phyloP scores from a whole-genome alignment of 192 early-diverging fungal genomes.

The Umbelopsis vinacea region DNA sequence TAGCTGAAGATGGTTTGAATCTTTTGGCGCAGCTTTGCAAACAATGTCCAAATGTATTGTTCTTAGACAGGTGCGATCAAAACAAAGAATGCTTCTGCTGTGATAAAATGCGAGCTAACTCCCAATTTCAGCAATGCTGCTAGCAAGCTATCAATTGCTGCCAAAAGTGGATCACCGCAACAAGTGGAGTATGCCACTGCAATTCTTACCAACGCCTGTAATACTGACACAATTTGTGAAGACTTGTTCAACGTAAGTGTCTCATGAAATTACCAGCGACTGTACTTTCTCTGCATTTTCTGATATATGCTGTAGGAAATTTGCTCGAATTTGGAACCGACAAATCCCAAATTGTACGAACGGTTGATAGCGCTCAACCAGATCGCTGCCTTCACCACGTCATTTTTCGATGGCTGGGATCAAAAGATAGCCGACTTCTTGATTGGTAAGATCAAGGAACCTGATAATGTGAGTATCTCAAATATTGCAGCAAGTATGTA shows the following conservation, averaged over 20 bases:
- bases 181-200: conserved; percentile 78
- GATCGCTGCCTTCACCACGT: conserved; percentile 8
- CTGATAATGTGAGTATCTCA: not conserved
- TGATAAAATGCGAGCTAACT: not conserved
- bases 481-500: not conserved
- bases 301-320: not conserved
- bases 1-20: conserved; percentile 58
- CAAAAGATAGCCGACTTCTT: conserved; percentile 18
- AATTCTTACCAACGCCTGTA: conserved; percentile 64
- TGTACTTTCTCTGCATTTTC: not conserved
- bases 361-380: conserved; percentile 7
- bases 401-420: conserved; percentile 13
- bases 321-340: not conserved
- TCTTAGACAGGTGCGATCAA: conserved; percentile 29
- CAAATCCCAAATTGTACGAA: not conserved
- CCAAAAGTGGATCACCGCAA: conserved; percentile 54
- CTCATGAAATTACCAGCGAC: not conserved
- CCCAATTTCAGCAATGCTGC: conserved; percentile 35
- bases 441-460: not conserved
- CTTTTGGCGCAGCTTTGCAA: conserved; percentile 78
- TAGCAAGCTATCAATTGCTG: conserved; percentile 49
- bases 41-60: conserved; percentile 50
- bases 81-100: not conserved
- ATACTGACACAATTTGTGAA: conserved; percentile 50
- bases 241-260: conserved; percentile 53